Evolutionary conservation across 148 eudicot genomes (phyloP), one percentile per base, ranked within the genome.

Genomic region (Diospyros kaki): DNA sequence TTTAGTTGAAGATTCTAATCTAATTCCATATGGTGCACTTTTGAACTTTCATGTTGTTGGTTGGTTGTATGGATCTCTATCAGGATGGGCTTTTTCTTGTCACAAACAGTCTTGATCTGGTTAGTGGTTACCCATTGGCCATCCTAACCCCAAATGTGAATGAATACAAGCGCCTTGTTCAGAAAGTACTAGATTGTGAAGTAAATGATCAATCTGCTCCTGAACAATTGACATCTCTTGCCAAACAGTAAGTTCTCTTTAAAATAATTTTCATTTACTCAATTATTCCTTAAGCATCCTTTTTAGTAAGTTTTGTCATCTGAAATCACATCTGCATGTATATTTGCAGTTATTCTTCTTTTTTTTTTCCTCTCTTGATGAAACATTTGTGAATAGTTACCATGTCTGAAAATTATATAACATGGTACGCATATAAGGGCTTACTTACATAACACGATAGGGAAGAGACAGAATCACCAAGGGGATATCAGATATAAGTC

Each of bases 31-130:
- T 46, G 17, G 46, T 1, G 1, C n/a, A 46, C 62, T 53, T n/a
- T 74, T 60, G 41, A 28, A 39, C 17, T 56, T 62, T 41, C 2
- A 7, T 15, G 45, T 46, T n/a, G 18, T 17, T 51, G 5, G 64
- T 68, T 64, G 62, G 42, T 68, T 70, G 11, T 15, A 12, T 70
- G 64, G 2, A 55, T 50, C 41, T 81, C 75, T 84, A 53, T 39
- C 90, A 95, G 99, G 99, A 95, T 81, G 99, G 97, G 69, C 92
- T 95, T 44, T 95, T 90, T 87, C 92, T 95, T 45, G 91, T 92
- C 65, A 92, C 97, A 75, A 89, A 92, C 74, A 61, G 73, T 80
- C 91, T 88, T 76, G 91, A 89, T 68, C 86, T 95, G 79, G 86
- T 95, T 43, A 84, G 91, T 74, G 96, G 90, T 71, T 95, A 95